These are phyloP conservation scores for Tolypocladium endophyticum DNA, from an alignment of 2,329 filamentous ascomycete genomes.

Conservation along the genomic window DNA sequence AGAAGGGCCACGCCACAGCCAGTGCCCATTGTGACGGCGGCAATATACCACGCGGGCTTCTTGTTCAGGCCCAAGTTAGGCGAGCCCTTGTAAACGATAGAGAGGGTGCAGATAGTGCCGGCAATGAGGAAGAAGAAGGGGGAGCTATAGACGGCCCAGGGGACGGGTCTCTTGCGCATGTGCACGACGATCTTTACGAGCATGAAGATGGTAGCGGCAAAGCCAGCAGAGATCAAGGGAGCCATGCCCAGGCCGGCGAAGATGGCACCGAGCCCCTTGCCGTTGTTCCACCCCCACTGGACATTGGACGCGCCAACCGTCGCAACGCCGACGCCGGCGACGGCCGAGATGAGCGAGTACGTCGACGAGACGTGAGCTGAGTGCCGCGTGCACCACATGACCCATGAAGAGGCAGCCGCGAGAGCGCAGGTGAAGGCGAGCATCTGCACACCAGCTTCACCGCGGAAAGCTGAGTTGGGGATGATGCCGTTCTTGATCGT, in stretches of 20 bases:
- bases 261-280: constrained; percentile 61
- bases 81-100: constrained; percentile 73
- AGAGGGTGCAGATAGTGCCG: constrained; percentile 63
- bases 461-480: constrained; percentile 42
- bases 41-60: constrained; percentile 59
- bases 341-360: constrained; percentile 56
- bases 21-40: constrained; percentile 52
- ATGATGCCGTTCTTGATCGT: constrained; percentile 74
- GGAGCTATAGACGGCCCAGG: constrained; percentile 62
- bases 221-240: constrained; percentile 53
- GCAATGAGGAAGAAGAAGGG: constrained; percentile 72
- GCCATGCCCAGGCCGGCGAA: constrained; percentile 64
- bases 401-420: constrained; percentile 56
- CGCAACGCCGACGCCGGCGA: constrained; percentile 58
- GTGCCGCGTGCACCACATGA: constrained; percentile 68
- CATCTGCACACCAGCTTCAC: constrained; percentile 55
- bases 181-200: constrained; percentile 58
- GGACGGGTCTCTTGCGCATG: constrained; percentile 58
- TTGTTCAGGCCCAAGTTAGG: constrained; percentile 54
- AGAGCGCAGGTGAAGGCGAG: constrained; percentile 54
- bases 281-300: constrained; percentile 59
- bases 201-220: constrained; percentile 57
- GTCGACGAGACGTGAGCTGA: constrained; percentile 62
- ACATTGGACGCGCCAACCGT: constrained; percentile 49
- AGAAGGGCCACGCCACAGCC: constrained; percentile 50